Evolutionary conservation across 768 basidiomycete species (phyloP).

Genomic region (Suillus bovinus): DNA sequence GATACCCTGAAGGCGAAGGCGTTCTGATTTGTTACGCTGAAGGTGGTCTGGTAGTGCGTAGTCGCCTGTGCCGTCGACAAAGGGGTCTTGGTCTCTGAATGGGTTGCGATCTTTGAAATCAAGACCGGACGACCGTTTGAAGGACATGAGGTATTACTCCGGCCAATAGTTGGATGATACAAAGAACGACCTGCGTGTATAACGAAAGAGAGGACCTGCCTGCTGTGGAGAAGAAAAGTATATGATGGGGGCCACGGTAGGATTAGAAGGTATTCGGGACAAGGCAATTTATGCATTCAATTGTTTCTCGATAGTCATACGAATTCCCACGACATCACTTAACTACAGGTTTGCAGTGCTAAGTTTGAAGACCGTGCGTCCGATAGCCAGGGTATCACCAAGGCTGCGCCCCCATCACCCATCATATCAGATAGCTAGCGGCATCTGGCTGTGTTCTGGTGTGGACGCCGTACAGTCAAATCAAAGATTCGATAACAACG

Average conservation of each 20-base stretch:
- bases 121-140: constrained; percentile 58
- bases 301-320: neutral
- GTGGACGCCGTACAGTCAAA: neutral
- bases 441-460: neutral
- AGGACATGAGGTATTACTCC: constrained; percentile 28
- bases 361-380: neutral
- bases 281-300: neutral
- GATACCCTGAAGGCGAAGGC: constrained; percentile 79
- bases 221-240: constrained; percentile 14
- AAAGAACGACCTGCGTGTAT: constrained; percentile 28
- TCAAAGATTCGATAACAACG: no score
- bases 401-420: neutral
- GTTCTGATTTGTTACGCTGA: constrained; percentile 85
- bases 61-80: constrained; percentile 32
- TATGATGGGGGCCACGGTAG: neutral
- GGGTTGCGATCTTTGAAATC: constrained; percentile 65
- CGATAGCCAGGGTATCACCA: neutral
- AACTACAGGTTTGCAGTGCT: neutral
- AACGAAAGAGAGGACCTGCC: constrained; percentile 28
- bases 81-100: constrained; percentile 54
- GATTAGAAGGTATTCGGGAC: neutral
- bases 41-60: constrained; percentile 45
- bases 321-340: neutral
- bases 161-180: neutral
- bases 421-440: neutral